Conservation (phyloP, 73 alveolate species). For the Tetrahymena elliotti region DNA sequence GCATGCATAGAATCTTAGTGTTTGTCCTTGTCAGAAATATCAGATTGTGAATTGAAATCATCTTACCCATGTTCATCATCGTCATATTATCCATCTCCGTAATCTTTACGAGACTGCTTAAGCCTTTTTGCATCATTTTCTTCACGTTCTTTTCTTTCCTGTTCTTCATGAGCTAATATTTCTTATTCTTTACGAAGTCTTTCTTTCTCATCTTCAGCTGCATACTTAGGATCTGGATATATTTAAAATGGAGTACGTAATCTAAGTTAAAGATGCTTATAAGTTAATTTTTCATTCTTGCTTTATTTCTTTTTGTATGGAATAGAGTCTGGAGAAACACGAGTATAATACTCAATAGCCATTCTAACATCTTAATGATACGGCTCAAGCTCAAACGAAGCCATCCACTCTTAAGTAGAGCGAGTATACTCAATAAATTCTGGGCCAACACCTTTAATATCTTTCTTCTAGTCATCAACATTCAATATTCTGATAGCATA, state of each 20-base stretch:
- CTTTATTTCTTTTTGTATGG: slow-evolving; percentile 77
- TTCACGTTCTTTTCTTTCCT: slow-evolving; percentile 68
- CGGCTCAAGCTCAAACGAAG: slow-evolving; percentile 45
- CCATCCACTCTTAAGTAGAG: slow-evolving; percentile 49
- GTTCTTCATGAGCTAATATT: slow-evolving; percentile 51
- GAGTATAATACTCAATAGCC: slow-evolving; percentile 76
- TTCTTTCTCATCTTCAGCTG: slow-evolving; percentile 81
- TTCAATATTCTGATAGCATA: slow-evolving; percentile 88
- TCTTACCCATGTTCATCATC: slow-evolving; percentile 22
- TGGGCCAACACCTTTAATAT: slow-evolving; percentile 68
- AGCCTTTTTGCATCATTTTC: slow-evolving; percentile 69
- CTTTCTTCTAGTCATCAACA: slow-evolving; percentile 63
- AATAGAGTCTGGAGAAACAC: slow-evolving; percentile 85
- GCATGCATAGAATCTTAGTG: slow-evolving; percentile 20
- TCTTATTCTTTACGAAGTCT: slow-evolving; percentile 66
- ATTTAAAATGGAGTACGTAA: slow-evolving; percentile 76
- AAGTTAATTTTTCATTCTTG: slow-evolving; percentile 68
- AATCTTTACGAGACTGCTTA: slow-evolving; percentile 36
- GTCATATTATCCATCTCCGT: slow-evolving; percentile 23
- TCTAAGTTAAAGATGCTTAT: slow-evolving; percentile 76
- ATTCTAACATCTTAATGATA: slow-evolving; percentile 69
- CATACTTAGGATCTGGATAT: slow-evolving; percentile 89
- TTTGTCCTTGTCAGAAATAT: slow-evolving; percentile 25
- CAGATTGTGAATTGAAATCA: background rate
- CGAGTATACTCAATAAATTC: slow-evolving; percentile 53